These are phyloP conservation scores for Malus hybrid DNA, from an alignment of 331 rosid species.

Conservation along the genomic window DNA sequence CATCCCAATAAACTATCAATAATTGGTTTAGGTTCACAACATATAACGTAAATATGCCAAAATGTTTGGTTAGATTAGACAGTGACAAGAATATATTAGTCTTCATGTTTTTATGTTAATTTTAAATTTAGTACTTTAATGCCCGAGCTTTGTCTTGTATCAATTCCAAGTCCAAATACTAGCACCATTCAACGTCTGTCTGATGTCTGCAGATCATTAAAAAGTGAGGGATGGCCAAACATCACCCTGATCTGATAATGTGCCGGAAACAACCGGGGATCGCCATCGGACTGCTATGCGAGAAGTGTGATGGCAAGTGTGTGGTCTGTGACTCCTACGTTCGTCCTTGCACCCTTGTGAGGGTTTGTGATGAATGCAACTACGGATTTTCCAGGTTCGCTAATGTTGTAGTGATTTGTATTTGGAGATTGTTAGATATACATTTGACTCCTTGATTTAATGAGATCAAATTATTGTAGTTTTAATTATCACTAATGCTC, in stretches of 20 bases:
- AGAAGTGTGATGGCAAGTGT: conserved; percentile 55
- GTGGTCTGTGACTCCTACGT: conserved; percentile 49
- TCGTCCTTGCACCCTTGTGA: conserved; percentile 43
- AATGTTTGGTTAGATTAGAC: neutral
- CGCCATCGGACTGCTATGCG: conserved; percentile 46
- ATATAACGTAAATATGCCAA: neutral
- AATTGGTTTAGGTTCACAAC: neutral
- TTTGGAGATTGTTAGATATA: neutral
- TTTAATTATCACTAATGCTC: too few relatives aligned
- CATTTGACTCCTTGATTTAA: neutral
- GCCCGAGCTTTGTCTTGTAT: neutral
- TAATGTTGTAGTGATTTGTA: neutral
- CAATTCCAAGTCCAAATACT: neutral
- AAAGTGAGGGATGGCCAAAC: conserved; percentile 32
- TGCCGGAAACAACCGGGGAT: conserved; percentile 52
- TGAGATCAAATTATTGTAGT: neutral
- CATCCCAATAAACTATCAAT: neutral
- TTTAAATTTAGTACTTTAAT: too few relatives aligned
- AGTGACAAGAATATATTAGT: neutral
- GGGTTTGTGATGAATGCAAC: conserved; percentile 55
- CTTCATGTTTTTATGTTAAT: neutral
- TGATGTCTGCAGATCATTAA: neutral
- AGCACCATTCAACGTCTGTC: neutral
- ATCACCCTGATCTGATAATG: conserved; percentile 52
- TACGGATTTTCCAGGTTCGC: conserved; percentile 44